Conservation (phyloP, 2,329 filamentous ascomycete genomes). For the Epichloe hybrida region DNA sequence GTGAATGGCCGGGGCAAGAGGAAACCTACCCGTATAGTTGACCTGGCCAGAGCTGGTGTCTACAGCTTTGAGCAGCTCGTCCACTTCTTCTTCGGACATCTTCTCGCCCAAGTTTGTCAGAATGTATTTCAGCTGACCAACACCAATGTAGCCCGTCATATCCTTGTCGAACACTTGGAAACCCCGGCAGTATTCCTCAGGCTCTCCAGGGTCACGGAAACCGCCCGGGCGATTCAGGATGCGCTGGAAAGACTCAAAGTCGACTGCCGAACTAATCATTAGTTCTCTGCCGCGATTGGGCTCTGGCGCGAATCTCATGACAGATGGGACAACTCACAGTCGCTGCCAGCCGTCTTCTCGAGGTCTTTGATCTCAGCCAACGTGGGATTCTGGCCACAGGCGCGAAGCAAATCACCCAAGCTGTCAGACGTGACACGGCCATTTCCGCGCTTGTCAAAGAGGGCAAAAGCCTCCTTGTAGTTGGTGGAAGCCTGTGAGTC, state of each 20-base stretch:
- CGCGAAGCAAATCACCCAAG: slow-evolving; percentile 85
- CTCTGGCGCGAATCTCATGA: not conserved
- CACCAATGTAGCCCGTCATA: slow-evolving; percentile 93
- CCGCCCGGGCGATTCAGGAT: slow-evolving; percentile 94
- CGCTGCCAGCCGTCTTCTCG: slow-evolving; percentile 76
- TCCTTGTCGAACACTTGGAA: slow-evolving; percentile 99
- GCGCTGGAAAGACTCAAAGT: slow-evolving; percentile 94
- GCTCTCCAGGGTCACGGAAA: slow-evolving; percentile 95
- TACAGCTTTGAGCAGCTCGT: slow-evolving; percentile 95
- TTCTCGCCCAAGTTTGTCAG: slow-evolving; percentile 97
- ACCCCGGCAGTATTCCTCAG: slow-evolving; percentile 94
- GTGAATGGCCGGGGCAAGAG: not conserved
- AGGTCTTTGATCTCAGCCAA: slow-evolving; percentile 84
- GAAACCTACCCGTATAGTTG: slow-evolving; percentile 72
- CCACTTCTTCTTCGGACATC: slow-evolving; percentile 97
- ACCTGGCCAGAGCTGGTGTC: slow-evolving; percentile 94
- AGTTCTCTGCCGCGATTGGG: not conserved
- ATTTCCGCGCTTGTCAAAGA: slow-evolving; percentile 98
- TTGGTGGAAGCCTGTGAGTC: slow-evolving; percentile 67
- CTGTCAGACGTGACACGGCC: slow-evolving; percentile 78
- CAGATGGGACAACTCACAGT: slow-evolving; percentile 56
- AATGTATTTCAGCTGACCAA: slow-evolving; percentile 95
- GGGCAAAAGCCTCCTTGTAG: slow-evolving; percentile 99
- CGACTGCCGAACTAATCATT: slow-evolving; percentile 45
- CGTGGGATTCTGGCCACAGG: slow-evolving; percentile 96